Percentiles rank a stretch among this genome's conserved stretches.
Evolutionary conservation across 2,329 filamentous ascomycete species (phyloP).

Genomic region (Colletotrichum simmondsii): DNA sequence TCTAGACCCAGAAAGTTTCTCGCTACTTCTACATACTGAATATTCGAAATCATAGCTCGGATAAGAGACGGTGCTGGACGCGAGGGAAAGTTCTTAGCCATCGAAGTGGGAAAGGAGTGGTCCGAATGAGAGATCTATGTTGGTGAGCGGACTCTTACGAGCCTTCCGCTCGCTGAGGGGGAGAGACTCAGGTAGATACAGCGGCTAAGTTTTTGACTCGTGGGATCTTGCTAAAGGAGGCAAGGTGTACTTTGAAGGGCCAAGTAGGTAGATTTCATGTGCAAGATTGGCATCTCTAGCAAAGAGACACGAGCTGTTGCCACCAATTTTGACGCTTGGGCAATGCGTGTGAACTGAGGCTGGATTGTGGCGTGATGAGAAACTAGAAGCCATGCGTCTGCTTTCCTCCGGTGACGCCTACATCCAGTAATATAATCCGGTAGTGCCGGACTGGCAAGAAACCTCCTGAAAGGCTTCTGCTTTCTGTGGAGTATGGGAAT

Average conservation of each 20-base stretch:
- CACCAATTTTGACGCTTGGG: background rate
- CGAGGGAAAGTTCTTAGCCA: no score
- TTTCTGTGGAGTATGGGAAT: no score
- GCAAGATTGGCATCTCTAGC: background rate
- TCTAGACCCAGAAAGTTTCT: background rate
- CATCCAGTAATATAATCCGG: background rate
- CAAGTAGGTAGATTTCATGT: background rate
- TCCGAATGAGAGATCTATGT: background rate
- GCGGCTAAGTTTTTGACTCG: rapidly evolving
- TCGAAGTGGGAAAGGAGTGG: background rate
- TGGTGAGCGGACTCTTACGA: background rate
- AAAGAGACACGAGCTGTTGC: background rate
- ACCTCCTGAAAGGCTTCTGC: no score
- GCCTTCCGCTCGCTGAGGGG: background rate
- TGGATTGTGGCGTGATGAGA: background rate
- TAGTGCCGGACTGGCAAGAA: background rate
- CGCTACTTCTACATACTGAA: background rate
- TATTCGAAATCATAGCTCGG: rapidly evolving
- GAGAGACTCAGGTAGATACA: background rate
- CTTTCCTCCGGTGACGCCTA: background rate
- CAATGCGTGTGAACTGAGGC: rapidly evolving
- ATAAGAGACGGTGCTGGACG: rapidly evolving
- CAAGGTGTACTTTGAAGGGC: background rate
- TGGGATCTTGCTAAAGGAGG: background rate
- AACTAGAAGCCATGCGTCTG: background rate